A percentile compares a stretch with the other conserved stretches of the same genome.
phyloP scores from a whole-genome alignment of 139 green algal genomes.

The Spirogloea muscicola region DNA sequence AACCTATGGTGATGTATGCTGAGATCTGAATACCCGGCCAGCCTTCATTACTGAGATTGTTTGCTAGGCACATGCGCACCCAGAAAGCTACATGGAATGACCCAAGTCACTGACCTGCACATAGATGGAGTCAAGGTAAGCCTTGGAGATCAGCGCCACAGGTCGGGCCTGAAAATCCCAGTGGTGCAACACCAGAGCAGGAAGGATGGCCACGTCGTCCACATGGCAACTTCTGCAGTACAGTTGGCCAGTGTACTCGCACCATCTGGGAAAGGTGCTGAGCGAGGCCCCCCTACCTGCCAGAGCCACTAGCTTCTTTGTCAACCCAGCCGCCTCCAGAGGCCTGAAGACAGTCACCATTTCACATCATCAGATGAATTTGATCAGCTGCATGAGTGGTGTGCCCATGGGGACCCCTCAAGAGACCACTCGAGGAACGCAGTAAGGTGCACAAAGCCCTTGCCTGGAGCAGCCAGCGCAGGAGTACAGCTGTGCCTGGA shows the following conservation, averaged over 20 bases:
- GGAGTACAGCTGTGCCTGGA: conserved; percentile 18
- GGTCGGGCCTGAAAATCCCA: conserved; percentile 55
- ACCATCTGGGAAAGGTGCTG: conserved; percentile 13
- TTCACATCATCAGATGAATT: neutral
- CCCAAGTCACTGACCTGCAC: conserved; percentile 35
- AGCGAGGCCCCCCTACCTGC: neutral
- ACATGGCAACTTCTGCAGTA: conserved; percentile 54
- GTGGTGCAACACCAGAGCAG: conserved; percentile 48
- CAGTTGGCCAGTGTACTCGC: conserved; percentile 47
- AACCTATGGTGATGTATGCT: no score
- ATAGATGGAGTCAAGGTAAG: conserved; percentile 55
- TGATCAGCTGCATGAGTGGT: neutral
- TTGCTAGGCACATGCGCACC: no score
- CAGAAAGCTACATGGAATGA: no score
- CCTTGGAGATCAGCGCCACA: conserved; percentile 48
- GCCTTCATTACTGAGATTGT: no score
- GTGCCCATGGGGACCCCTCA: neutral
- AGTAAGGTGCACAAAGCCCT: neutral
- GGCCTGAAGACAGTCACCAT: neutral
- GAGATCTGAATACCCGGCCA: no score
- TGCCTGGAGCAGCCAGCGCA: conserved; percentile 19
- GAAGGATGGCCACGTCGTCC: conserved; percentile 36
- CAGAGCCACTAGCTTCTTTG: neutral
- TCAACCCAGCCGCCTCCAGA: neutral
- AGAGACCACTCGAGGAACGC: neutral